Base-by-base conservation (phyloP, 2,329 filamentous ascomycete species). In the Calonectria pauciramosa region DNA sequence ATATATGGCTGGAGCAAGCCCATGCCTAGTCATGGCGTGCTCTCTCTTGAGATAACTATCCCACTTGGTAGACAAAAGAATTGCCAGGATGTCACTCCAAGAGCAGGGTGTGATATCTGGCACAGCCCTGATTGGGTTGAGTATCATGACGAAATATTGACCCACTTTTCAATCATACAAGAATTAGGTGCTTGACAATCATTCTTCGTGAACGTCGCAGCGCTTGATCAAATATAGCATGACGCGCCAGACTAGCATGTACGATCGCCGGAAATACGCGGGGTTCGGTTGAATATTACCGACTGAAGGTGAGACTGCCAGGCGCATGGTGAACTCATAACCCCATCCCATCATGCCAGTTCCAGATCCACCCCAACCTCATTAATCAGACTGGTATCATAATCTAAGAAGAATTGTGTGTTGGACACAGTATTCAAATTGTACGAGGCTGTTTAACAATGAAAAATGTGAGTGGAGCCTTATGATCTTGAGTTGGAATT, bases 161-260 rank as follows among this genome's bases (percentile, higher is more conserved):
- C 28, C 60, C 60, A 65, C 60, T 65, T 65, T 65, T 49, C 18
- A 34, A 65, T 65, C 60, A 65, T 65, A 20, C 56, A 41, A 63
- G 23, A 28, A 18, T 16, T 11, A 14, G 36, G n/a, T 28, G 13
- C 26, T 23, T 23, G 28, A 8, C 23, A 20, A 23, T 63, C n/a
- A 28, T 8, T 13, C 14, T 63, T 26, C 13, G 38, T 20, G n/a
- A 28, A 10, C 10, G 14, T 6, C 16, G 23, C 23, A 41, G 56
- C 23, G 10, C 18, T 41, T 41, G 7, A 6, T 28, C 44, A 6
- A 38, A 41, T 20, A 8, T 30, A 41, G 44, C n/a, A 47, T 47
- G 44, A 23, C 20, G n/a, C 20, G 10, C 20, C 4, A 23, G 11
- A 10, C 10, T 47, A 47, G 3, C 20, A 11, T n/a, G 10, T 23